Conservation (phyloP, 2,329 filamentous ascomycete genomes). For the Graphilbum sp. region DNA sequence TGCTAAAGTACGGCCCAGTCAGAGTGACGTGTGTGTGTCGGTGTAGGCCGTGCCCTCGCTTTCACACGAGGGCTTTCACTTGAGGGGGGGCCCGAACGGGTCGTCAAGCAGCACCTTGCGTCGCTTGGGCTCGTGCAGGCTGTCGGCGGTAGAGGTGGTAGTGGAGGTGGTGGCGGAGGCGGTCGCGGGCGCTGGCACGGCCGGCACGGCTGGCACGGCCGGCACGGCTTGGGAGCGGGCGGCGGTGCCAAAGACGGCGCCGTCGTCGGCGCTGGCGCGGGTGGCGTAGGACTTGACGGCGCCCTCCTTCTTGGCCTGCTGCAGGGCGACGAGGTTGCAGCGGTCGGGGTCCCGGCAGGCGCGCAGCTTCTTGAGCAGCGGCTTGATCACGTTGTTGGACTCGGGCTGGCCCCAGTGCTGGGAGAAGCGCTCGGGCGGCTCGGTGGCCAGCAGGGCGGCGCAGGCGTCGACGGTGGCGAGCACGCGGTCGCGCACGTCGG, state of each 20-base stretch:
- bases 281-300: constrained; percentile 15
- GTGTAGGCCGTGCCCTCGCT: too few relatives aligned
- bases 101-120: constrained; percentile 27
- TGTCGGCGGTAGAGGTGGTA: constrained; percentile 11
- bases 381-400: constrained; percentile 32
- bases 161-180: constrained; percentile 6
- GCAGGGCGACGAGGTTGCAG: constrained; percentile 52
- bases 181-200: not conserved
- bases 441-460: constrained; percentile 35
- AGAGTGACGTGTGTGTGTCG: too few relatives aligned
- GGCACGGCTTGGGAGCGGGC: too few relatives aligned
- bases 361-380: constrained; percentile 52
- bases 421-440: constrained; percentile 37
- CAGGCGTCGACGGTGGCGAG: constrained; percentile 32
- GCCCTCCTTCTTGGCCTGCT: constrained; percentile 45
- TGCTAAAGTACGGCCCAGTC: too few relatives aligned
- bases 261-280: constrained; percentile 18
- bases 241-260: constrained; percentile 27
- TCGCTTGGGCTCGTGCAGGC: constrained; percentile 23
- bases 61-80: constrained; percentile 1
- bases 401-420: constrained; percentile 37
- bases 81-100: constrained; percentile 29
- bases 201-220: constrained; percentile 3
- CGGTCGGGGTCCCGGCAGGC: constrained; percentile 61
- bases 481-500: constrained; percentile 28